Base-by-base conservation (phyloP, 1,284 basidiomycete species). In the Wallemia ichthyophaga region DNA sequence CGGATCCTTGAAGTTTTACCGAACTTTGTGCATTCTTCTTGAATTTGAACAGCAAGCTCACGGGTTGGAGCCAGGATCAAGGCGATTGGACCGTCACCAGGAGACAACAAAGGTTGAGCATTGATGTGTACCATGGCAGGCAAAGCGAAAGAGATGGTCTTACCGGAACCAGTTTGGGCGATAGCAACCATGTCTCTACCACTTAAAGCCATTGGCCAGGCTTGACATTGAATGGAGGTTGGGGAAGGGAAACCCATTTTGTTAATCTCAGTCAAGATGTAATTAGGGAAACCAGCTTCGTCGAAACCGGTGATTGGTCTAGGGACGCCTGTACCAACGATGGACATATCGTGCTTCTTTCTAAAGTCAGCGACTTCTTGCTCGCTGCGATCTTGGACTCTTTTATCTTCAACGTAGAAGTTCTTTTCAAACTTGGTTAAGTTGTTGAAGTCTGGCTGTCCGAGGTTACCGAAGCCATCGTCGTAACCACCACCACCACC, bases 41-140 rank as follows among this genome's bases (percentile, higher is more conserved):
- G 94, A 63, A 92, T 98, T 73, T 98, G 92, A 60, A 96, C 91
- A 57, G 94, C 94, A 61, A 98, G 79, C 73, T 98, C 92, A 74
- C 92, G 86, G 59, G 92, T 98, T 32, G 92, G 92, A 17, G 92
- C 94, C 61, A 98, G 79, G 62, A 98, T 86, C 60, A 98, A 79
- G 28, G 87, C 92, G 64, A 98, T 95, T 27, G 92, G 92, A 26
- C 92, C 92, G 71, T 98, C 94, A 27, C 92, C 92, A 57, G 91
- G 83, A 1, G 84, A 71, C 64, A 98, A 76, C 58, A 98, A 78
- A 9, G 92, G 86, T 77, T 98, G 94, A 59, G 92, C 92, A 76
- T 96, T 98, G 75, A 98, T 96, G 73, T 98, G 92, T 37, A 98
- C 77, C 89, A 98, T 98, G 61, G 92, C 89, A 59, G 92, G 92